A percentile compares a stretch with the other conserved stretches of the same genome.
phyloP scores from a whole-genome alignment of 2,329 filamentous ascomycete genomes.

The Grosmannia penicillata region DNA sequence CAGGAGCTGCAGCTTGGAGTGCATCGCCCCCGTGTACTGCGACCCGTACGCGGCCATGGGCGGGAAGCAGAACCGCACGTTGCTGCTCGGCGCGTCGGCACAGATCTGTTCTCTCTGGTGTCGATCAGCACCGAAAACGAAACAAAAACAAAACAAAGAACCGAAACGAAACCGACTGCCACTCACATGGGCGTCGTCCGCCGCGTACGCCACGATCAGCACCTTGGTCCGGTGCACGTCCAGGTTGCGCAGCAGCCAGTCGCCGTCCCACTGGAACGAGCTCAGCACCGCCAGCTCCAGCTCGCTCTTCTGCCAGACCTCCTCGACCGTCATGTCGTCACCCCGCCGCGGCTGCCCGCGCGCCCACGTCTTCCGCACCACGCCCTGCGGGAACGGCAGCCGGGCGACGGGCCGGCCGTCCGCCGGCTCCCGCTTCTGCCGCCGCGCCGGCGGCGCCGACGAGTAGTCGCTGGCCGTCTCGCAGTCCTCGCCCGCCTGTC shows the following conservation, averaged over 20 bases:
- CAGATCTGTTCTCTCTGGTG: slow-evolving; percentile 32
- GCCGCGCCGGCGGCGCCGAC: background rate
- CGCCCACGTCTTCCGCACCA: slow-evolving; percentile 71
- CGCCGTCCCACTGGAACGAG: slow-evolving; percentile 73
- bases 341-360: slow-evolving; percentile 41
- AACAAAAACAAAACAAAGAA: background rate
- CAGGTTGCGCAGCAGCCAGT: slow-evolving; percentile 65
- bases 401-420: background rate
- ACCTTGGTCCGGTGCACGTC: slow-evolving; percentile 44
- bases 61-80: slow-evolving; percentile 65
- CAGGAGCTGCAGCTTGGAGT: slow-evolving; percentile 87
- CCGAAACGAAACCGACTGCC: too few relatives aligned
- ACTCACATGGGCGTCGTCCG: slow-evolving; percentile 35
- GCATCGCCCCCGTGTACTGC: slow-evolving; percentile 64
- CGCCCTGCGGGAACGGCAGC: slow-evolving; percentile 38
- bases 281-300: slow-evolving; percentile 70
- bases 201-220: slow-evolving; percentile 43
- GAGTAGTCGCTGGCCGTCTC: background rate
- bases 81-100: slow-evolving; percentile 31
- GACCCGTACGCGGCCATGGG: slow-evolving; percentile 61
- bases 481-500: too few relatives aligned
- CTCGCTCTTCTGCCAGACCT: slow-evolving; percentile 60
- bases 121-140: background rate
- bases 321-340: slow-evolving; percentile 76
- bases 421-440: background rate